Evolutionary conservation across 352 stramenopile genomes (phyloP).

Genomic region (Paralagenidium karlingii): DNA sequence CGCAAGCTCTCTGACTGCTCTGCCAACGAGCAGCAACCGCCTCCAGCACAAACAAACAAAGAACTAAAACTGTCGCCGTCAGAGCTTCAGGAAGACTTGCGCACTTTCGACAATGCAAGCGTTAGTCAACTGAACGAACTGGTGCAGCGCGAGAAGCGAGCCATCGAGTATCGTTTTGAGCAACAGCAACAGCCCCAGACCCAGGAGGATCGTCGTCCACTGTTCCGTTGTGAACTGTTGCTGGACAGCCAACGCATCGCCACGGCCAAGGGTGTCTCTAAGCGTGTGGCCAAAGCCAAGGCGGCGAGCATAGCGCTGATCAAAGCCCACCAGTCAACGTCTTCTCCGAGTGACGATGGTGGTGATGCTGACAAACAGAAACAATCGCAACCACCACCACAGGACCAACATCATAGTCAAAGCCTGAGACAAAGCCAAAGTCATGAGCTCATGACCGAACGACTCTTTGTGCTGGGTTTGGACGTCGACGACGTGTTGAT

Average conservation of each 20-base stretch:
- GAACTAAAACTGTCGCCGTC: slow-evolving; percentile 1
- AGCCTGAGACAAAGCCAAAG: background rate
- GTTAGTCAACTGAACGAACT: slow-evolving; percentile 56
- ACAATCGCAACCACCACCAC: slow-evolving; percentile 6
- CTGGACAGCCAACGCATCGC: slow-evolving; percentile 35
- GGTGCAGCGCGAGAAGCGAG: slow-evolving; percentile 48
- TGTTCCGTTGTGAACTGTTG: slow-evolving; percentile 43
- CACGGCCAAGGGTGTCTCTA: slow-evolving; percentile 50
- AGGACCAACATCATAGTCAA: background rate
- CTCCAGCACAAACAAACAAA: background rate
- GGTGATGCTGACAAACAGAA: slow-evolving; percentile 14
- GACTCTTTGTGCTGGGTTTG: slow-evolving; percentile 50
- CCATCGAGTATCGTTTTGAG: slow-evolving; percentile 34
- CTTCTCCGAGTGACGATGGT: background rate
- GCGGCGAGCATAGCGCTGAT: slow-evolving; percentile 31
- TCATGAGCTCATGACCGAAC: too few relatives aligned
- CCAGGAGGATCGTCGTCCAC: slow-evolving; percentile 44
- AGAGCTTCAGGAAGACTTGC: slow-evolving; percentile 14
- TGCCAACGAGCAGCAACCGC: background rate
- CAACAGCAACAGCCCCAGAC: background rate
- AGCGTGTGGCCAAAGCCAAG: slow-evolving; percentile 73
- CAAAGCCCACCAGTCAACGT: background rate
- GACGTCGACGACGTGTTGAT: slow-evolving; percentile 70
- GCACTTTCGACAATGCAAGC: slow-evolving; percentile 35
- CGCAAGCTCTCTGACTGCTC: background rate